A percentile compares a stretch with the other conserved stretches of the same genome.
These are phyloP conservation scores for Pestalotiopsis sp. DNA, from an alignment of 2,329 filamentous ascomycete genomes.

Conservation along the genomic window DNA sequence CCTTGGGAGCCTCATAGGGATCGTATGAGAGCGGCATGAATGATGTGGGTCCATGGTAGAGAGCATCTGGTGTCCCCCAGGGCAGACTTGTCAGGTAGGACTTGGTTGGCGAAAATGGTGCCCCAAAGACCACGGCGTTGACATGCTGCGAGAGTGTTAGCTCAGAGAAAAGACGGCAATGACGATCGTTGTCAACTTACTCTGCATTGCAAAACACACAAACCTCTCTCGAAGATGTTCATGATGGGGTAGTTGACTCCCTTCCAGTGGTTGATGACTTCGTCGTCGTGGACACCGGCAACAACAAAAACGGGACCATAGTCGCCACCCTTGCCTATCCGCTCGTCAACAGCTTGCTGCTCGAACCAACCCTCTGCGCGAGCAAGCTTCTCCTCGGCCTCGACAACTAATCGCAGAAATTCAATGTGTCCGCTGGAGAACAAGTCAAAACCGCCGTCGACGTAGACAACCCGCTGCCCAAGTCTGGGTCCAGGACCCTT, in stretches of 20 bases:
- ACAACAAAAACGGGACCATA: slow-evolving; percentile 87
- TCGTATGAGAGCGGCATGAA: slow-evolving; percentile 84
- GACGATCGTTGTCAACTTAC: slow-evolving; percentile 48
- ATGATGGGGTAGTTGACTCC: slow-evolving; percentile 99
- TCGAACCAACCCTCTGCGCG: slow-evolving; percentile 73
- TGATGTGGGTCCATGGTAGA: slow-evolving; percentile 95
- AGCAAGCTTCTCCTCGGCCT: slow-evolving; percentile 72
- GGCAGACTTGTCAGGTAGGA: slow-evolving; percentile 77
- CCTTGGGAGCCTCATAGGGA: slow-evolving; percentile 78
- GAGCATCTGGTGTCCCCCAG: slow-evolving; percentile 71
- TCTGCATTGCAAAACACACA: slow-evolving; percentile 94
- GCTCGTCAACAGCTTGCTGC: slow-evolving; percentile 62
- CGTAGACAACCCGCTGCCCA: slow-evolving; percentile 87
- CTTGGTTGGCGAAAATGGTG: slow-evolving; percentile 83
- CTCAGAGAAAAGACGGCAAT: slow-evolving; percentile 16
- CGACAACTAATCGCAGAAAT: slow-evolving; percentile 78
- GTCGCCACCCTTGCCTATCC: slow-evolving; percentile 68
- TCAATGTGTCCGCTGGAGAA: slow-evolving; percentile 98
- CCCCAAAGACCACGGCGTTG: slow-evolving; percentile 83
- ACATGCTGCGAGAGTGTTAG: slow-evolving; percentile 64
- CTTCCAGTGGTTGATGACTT: slow-evolving; percentile 95
- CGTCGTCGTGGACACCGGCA: slow-evolving; percentile 91
- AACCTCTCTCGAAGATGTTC: slow-evolving; percentile 95
- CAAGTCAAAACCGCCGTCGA: slow-evolving; percentile 94
- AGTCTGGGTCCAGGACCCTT: slow-evolving; percentile 69